Percentiles rank a stretch among this genome's conserved stretches.
phyloP scores from a whole-genome alignment of 108 stramenopile genomes.

The Nitzschia putrida region DNA sequence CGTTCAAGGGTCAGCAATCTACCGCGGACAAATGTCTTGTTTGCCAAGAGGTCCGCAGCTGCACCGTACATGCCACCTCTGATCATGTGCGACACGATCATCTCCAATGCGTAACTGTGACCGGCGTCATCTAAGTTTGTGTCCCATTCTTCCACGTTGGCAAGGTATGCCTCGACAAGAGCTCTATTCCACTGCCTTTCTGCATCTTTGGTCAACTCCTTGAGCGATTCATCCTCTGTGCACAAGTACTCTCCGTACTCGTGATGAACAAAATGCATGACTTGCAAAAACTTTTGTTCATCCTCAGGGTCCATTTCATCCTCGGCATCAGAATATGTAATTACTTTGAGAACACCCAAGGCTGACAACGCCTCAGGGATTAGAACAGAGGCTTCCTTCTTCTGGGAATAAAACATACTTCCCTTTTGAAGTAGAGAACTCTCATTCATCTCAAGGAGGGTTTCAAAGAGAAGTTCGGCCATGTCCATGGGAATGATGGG shows the following conservation, averaged over 20 bases:
- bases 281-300: conserved; percentile 60
- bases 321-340: conserved; percentile 38
- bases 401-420: conserved; percentile 58
- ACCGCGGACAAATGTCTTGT: conserved; percentile 71
- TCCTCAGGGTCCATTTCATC: conserved; percentile 43
- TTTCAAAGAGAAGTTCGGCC: conserved; percentile 61
- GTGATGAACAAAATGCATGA: conserved; percentile 62
- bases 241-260: conserved; percentile 61
- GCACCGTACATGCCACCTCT: conserved; percentile 63
- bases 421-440: conserved; percentile 58
- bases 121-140: conserved; percentile 56
- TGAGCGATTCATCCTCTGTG: conserved; percentile 48
- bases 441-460: conserved; percentile 57
- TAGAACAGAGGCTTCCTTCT: conserved; percentile 63
- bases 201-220: conserved; percentile 52
- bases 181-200: conserved; percentile 70
- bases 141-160: conserved; percentile 55
- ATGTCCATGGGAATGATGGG: conserved; percentile 64
- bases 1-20: conserved; percentile 62
- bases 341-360: conserved; percentile 62
- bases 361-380: conserved; percentile 74
- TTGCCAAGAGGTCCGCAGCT: conserved; percentile 53
- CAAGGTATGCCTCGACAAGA: conserved; percentile 56
- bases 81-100: conserved; percentile 71
- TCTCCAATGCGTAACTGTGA: conserved; percentile 68